These are phyloP conservation scores for Scolecobasidium constrictum DNA, from an alignment of 2,329 filamentous ascomycete species.

Conservation along the genomic window DNA sequence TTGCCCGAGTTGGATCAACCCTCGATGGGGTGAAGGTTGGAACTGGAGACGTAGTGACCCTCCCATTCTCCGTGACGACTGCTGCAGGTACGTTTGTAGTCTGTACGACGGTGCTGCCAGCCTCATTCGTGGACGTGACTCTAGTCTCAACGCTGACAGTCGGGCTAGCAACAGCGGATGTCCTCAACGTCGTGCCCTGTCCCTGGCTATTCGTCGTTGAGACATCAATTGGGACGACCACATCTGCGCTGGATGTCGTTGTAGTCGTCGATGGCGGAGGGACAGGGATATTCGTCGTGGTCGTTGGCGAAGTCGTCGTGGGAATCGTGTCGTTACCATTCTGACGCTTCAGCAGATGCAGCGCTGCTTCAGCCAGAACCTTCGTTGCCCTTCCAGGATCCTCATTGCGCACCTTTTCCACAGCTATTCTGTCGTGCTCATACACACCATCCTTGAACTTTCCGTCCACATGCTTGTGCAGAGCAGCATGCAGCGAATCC, in stretches of 20 bases:
- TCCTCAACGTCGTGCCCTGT: slow-evolving; percentile 23
- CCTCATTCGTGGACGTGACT: slow-evolving; percentile 27
- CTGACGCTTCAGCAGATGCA: slow-evolving; percentile 33
- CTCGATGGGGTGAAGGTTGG: slow-evolving; percentile 3
- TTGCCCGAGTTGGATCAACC: slow-evolving; percentile 21
- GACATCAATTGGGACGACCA: slow-evolving; percentile 27
- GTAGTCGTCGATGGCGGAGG: slow-evolving; percentile 10
- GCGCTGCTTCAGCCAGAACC: slow-evolving; percentile 50
- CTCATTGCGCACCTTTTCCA: slow-evolving; percentile 51
- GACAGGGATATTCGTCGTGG: slow-evolving; percentile 11
- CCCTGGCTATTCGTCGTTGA: slow-evolving; percentile 28
- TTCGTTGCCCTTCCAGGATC: slow-evolving; percentile 52
- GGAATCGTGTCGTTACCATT: slow-evolving; percentile 13
- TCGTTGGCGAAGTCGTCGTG: slow-evolving; percentile 12
- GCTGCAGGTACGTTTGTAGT: slow-evolving; percentile 27
- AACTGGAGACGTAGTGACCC: slow-evolving; percentile 8
- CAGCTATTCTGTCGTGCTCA: slow-evolving; percentile 50
- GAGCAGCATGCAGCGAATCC: slow-evolving; percentile 52
- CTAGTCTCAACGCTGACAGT: slow-evolving; percentile 27
- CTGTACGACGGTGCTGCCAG: slow-evolving; percentile 25
- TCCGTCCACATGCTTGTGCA: slow-evolving; percentile 51
- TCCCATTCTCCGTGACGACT: slow-evolving; percentile 20
- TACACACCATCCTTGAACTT: slow-evolving; percentile 61
- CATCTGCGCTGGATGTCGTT: slow-evolving; percentile 11
- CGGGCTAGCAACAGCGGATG: slow-evolving; percentile 28